Percentiles rank a stretch among this genome's conserved stretches.
Evolutionary conservation across 495 filamentous ascomycete species (phyloP).

Genomic region (Alectoria sarmentosa): DNA sequence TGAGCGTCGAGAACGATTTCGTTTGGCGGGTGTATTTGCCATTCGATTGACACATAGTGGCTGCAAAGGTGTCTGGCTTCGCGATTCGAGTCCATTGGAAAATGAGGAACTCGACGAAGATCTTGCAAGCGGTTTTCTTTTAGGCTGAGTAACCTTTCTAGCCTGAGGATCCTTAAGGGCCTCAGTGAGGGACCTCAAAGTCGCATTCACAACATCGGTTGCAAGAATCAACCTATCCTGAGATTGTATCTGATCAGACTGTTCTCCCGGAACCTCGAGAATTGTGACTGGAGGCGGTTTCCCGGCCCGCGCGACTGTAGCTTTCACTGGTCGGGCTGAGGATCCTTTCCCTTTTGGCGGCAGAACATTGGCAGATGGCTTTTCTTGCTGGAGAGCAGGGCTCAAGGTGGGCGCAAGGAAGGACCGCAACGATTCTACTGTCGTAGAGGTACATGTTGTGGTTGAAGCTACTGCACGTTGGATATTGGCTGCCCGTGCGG

Average conservation of each 20-base stretch:
- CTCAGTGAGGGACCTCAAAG: constrained; percentile 66
- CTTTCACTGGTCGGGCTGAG: constrained; percentile 9
- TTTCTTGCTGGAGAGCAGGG: constrained; percentile 18
- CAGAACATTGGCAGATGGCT: constrained; percentile 5
- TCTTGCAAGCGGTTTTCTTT: constrained; percentile 10
- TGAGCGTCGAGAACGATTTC: constrained; percentile 29
- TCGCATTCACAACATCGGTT: constrained; percentile 73
- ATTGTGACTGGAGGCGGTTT: constrained; percentile 31
- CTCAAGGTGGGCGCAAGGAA: constrained; percentile 35
- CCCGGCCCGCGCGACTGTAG: constrained; percentile 28
- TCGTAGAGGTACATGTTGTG: constrained; percentile 47
- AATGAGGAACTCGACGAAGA: constrained; percentile 2
- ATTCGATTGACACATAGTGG: constrained; percentile 47
- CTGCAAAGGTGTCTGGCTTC: constrained; percentile 34
- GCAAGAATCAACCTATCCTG: constrained; percentile 65
- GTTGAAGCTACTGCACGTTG: constrained; percentile 43
- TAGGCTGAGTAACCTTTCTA: neutral
- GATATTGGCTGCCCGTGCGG: constrained; percentile 27
- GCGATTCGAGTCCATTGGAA: constrained; percentile 24
- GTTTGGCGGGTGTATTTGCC: constrained; percentile 37
- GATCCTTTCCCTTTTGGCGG: constrained; percentile 14
- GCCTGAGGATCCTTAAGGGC: constrained; percentile 48
- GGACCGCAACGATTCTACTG: constrained; percentile 41
- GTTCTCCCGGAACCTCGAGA: constrained; percentile 32
- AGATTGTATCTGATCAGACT: constrained; percentile 39